Evolutionary conservation across 208 protist genomes (phyloP).

Genomic region (Trypanosoma boissoni): DNA sequence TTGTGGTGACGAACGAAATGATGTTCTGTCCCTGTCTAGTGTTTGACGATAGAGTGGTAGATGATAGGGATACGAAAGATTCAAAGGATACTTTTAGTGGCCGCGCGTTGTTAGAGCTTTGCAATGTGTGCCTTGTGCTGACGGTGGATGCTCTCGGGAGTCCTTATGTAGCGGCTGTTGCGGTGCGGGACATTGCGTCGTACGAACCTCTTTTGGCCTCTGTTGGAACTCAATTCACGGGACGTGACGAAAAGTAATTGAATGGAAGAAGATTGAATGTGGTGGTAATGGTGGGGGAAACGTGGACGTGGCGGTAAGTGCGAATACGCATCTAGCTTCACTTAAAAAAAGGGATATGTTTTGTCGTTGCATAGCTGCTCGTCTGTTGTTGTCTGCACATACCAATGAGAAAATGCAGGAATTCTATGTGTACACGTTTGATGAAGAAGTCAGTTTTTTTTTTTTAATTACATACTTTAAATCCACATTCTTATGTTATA

Average conservation of each 20-base stretch:
- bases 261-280: not conserved
- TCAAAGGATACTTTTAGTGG: slow-evolving; percentile 1
- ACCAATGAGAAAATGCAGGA: too few species aligned
- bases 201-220: slow-evolving; percentile 81
- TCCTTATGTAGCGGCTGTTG: slow-evolving; percentile 69
- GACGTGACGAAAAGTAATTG: not conserved
- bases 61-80: slow-evolving; percentile 1
- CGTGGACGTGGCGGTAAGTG: too few species aligned
- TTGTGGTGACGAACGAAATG: slow-evolving; percentile 85
- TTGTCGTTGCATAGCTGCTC: too few species aligned
- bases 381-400: too few species aligned
- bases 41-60: slow-evolving; percentile 2
- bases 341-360: too few species aligned
- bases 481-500: not conserved
- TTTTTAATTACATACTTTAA: too few species aligned
- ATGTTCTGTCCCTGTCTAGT: slow-evolving; percentile 83
- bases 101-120: slow-evolving; percentile 33
- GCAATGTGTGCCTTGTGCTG: slow-evolving; percentile 68
- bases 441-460: too few species aligned
- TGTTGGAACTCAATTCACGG: slow-evolving; percentile 29
- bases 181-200: slow-evolving; percentile 46
- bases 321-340: too few species aligned
- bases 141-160: slow-evolving; percentile 71
- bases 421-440: too few species aligned
- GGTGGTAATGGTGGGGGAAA: too few species aligned